Percentiles rank a stretch among this genome's conserved stretches.
These are phyloP conservation scores for Phoma sp. DNA, from an alignment of 2,329 filamentous ascomycete species.

Conservation along the genomic window DNA sequence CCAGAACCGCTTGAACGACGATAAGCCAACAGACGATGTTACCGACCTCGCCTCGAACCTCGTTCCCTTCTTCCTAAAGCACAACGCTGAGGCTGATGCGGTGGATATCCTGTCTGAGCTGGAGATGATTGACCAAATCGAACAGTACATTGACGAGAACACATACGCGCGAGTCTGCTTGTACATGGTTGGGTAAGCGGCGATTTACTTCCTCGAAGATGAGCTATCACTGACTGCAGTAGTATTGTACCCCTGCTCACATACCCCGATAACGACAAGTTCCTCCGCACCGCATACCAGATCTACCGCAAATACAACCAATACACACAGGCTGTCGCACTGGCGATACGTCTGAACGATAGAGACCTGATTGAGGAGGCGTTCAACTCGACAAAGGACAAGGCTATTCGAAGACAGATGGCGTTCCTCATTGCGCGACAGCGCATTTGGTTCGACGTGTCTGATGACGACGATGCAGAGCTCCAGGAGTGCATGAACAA, in stretches of 20 bases:
- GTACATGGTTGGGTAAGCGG: constrained; percentile 82
- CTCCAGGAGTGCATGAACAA: constrained; percentile 87
- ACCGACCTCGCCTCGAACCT: constrained; percentile 83
- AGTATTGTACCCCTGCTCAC: constrained; percentile 97
- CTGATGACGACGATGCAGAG: constrained; percentile 75
- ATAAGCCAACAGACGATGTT: constrained; percentile 83
- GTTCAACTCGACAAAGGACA: constrained; percentile 81
- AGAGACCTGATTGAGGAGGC: constrained; percentile 80
- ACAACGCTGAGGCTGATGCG: constrained; percentile 97
- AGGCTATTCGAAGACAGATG: constrained; percentile 87
- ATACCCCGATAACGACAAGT: constrained; percentile 95
- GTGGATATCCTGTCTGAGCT: constrained; percentile 97
- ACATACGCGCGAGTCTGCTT: constrained; percentile 92
- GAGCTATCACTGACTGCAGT: constrained; percentile 27
- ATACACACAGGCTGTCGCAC: constrained; percentile 88
- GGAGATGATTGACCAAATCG: constrained; percentile 93
- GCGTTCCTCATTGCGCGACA: constrained; percentile 92
- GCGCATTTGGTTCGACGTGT: constrained; percentile 80
- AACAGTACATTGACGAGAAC: constrained; percentile 89
- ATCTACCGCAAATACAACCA: constrained; percentile 96
- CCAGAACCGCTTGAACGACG: constrained; percentile 82
- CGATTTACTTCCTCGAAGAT: background rate
- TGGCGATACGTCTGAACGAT: constrained; percentile 94
- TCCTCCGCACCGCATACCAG: constrained; percentile 88
- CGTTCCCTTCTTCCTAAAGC: constrained; percentile 93